These are phyloP conservation scores for Ceratobasidium sp. DNA, from an alignment of 1,284 basidiomycete genomes.

Conservation along the genomic window DNA sequence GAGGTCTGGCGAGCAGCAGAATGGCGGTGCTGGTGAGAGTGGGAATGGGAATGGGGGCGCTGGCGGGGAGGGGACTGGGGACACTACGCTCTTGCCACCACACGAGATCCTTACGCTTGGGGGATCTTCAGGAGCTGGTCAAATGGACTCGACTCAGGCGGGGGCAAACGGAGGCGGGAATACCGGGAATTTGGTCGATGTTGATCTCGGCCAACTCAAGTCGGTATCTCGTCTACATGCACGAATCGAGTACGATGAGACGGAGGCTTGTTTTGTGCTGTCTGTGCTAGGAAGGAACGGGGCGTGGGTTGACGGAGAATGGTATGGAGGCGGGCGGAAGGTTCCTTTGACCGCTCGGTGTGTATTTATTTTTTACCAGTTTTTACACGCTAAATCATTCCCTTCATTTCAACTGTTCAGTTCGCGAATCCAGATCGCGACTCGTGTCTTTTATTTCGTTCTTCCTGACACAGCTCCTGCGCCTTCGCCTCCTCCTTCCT, in stretches of 20 bases:
- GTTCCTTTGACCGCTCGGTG: slow-evolving; percentile 84
- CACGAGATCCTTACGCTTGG: slow-evolving; percentile 36
- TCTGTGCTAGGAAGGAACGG: slow-evolving; percentile 94
- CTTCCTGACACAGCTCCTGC: slow-evolving; percentile 59
- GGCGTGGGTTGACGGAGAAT: slow-evolving; percentile 96
- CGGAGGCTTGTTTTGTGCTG: slow-evolving; percentile 87
- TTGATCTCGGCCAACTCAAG: slow-evolving; percentile 96
- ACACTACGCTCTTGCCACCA: slow-evolving; percentile 21
- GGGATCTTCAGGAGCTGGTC: slow-evolving; percentile 51
- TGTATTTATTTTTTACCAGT: slow-evolving; percentile 42
- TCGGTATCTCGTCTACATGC: slow-evolving; percentile 96
- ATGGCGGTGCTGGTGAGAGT: neutral
- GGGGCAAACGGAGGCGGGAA: neutral
- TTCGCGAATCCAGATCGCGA: slow-evolving; percentile 98
- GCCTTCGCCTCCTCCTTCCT: slow-evolving; percentile 21
- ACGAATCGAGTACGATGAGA: slow-evolving; percentile 89
- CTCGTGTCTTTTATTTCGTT: slow-evolving; percentile 96
- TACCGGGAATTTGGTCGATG: slow-evolving; percentile 65
- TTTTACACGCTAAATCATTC: slow-evolving; percentile 20
- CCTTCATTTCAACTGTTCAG: slow-evolving; percentile 54
- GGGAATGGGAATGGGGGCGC: slow-evolving; percentile 8
- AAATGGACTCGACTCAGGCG: slow-evolving; percentile 49
- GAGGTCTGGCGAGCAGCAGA: neutral
- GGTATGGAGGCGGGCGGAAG: slow-evolving; percentile 86
- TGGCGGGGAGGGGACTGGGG: neutral